Conservation (phyloP, 441 rosid genomes). For the Iberis amara region DNA sequence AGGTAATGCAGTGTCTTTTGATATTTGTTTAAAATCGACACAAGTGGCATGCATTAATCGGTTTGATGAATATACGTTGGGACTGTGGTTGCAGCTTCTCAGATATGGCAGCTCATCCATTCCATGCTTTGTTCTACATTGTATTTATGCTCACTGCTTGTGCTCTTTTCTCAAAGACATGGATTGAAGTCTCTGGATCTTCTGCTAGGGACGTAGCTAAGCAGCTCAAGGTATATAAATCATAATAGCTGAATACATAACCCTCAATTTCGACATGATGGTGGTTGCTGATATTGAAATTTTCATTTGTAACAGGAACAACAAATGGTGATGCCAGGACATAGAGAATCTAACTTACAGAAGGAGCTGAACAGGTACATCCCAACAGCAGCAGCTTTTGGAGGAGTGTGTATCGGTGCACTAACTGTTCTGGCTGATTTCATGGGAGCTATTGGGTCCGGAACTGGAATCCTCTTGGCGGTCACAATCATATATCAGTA, state of each 20-base stretch:
- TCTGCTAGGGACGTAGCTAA: constrained; percentile 85
- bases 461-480: constrained; percentile 59
- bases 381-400: constrained; percentile 42
- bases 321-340: constrained; percentile 99
- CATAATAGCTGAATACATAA: background rate
- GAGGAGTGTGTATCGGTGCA: constrained; percentile 53
- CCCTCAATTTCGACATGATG: background rate
- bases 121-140: constrained; percentile 35
- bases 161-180: constrained; percentile 68
- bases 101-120: constrained; percentile 79
- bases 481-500: constrained; percentile 91
- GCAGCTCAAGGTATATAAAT: constrained; percentile 55
- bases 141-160: constrained; percentile 62
- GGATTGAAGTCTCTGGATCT: constrained; percentile 39
- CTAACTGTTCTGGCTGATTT: constrained; percentile 73
- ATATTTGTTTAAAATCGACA: background rate
- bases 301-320: constrained; percentile 50
- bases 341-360: constrained; percentile 78
- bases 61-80: constrained; percentile 5
- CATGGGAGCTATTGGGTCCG: constrained; percentile 78
- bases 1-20: constrained; percentile 36
- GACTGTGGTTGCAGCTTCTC: constrained; percentile 42
- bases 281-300: background rate
- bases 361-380: constrained; percentile 85
- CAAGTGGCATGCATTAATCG: background rate